Percentiles rank a stretch among this genome's conserved stretches.
phyloP scores from a whole-genome alignment of 768 basidiomycete genomes.

The Tylopilus rubrobrunneus region DNA sequence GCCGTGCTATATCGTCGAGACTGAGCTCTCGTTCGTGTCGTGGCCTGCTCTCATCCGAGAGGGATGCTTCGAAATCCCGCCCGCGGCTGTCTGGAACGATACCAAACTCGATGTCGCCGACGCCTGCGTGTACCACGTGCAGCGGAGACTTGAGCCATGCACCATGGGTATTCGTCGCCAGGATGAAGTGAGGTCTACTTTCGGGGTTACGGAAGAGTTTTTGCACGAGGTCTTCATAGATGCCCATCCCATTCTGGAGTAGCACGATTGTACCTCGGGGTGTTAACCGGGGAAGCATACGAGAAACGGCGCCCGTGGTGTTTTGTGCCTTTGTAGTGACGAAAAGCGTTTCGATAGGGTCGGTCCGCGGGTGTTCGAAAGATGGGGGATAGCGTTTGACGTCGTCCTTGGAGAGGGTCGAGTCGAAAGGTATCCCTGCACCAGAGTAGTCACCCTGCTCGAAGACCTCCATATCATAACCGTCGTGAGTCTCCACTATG shows the following conservation, averaged over 20 bases:
- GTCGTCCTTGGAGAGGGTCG: slow-evolving; percentile 10
- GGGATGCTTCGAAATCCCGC: slow-evolving; percentile 60
- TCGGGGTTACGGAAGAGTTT: slow-evolving; percentile 68
- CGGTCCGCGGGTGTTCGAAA: slow-evolving; percentile 15
- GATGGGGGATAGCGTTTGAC: slow-evolving; percentile 15
- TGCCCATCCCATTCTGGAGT: slow-evolving; percentile 93
- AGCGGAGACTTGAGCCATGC: slow-evolving; percentile 51
- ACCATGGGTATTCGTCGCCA: slow-evolving; percentile 81
- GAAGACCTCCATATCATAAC: slow-evolving; percentile 52
- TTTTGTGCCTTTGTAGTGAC: slow-evolving; percentile 77
- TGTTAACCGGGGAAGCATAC: slow-evolving; percentile 60
- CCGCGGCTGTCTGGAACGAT: slow-evolving; percentile 66
- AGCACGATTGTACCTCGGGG: slow-evolving; percentile 79
- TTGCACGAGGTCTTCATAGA: slow-evolving; percentile 73
- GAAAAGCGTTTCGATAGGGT: slow-evolving; percentile 70
- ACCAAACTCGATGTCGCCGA: slow-evolving; percentile 73
- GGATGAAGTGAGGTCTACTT: slow-evolving; percentile 78
- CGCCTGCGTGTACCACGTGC: slow-evolving; percentile 65
- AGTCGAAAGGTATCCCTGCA: slow-evolving; percentile 17
- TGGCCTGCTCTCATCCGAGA: slow-evolving; percentile 34
- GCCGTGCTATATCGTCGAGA: slow-evolving; percentile 50
- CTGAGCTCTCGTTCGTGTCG: slow-evolving; percentile 39
- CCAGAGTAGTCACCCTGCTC: slow-evolving; percentile 24
- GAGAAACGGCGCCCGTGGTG: slow-evolving; percentile 53
- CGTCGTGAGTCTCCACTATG: slow-evolving; percentile 36